A percentile compares a stretch with the other conserved stretches of the same genome.
Evolutionary conservation across 345 rosid genomes (phyloP).

Genomic region (Firmiana major): DNA sequence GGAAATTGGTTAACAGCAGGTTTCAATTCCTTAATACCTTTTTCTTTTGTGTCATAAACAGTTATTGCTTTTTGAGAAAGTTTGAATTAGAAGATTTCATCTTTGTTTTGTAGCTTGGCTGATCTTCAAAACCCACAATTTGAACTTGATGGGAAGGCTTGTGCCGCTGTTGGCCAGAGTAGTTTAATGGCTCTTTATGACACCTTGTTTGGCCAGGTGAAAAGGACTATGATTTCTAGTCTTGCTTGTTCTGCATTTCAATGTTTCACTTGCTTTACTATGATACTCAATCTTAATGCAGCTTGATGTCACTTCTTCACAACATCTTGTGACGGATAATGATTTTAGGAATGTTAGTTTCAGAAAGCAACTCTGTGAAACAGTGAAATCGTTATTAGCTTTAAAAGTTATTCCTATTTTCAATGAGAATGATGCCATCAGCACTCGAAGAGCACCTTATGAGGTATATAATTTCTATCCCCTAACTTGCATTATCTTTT

Average conservation of each 20-base stretch:
- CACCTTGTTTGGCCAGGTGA: conserved; percentile 48
- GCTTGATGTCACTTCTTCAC: conserved; percentile 61
- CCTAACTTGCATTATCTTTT: background rate
- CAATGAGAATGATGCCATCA: conserved; percentile 60
- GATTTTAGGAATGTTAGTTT: conserved; percentile 47
- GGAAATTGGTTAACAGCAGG: conserved; percentile 58
- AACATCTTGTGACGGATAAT: conserved; percentile 55
- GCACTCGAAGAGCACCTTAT: conserved; percentile 60
- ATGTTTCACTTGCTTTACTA: conserved; percentile 2
- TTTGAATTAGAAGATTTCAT: background rate
- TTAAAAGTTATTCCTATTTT: conserved; percentile 52
- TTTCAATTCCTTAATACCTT: background rate
- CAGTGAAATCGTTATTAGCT: conserved; percentile 39
- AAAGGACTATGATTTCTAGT: background rate
- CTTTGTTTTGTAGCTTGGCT: conserved; percentile 37
- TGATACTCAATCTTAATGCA: conserved; percentile 22
- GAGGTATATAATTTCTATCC: conserved; percentile 29
- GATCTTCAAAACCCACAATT: conserved; percentile 56
- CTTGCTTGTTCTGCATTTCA: background rate
- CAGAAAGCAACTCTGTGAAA: conserved; percentile 48
- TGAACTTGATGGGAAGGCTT: conserved; percentile 57
- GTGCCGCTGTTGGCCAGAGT: conserved; percentile 62
- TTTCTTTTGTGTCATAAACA: background rate
- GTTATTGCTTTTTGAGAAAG: conserved; percentile 3
- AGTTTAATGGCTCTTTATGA: conserved; percentile 63